A percentile compares a stretch with the other conserved stretches of the same genome.
phyloP scores from a whole-genome alignment of 495 filamentous ascomycete genomes.

The Hapsidospora chrysogenum region DNA sequence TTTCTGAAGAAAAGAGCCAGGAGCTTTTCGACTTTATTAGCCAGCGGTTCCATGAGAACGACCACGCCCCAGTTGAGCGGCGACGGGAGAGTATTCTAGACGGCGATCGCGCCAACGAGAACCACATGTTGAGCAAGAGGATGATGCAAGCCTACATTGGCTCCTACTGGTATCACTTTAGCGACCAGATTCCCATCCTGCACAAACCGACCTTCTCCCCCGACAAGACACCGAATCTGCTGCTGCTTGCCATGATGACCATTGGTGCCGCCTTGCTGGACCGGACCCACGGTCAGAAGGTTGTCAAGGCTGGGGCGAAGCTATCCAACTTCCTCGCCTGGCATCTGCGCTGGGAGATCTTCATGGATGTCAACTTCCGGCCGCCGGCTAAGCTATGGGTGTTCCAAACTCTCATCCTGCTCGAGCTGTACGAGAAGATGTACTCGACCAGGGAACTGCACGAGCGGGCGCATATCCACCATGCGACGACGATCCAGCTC shows the following conservation, averaged over 20 bases:
- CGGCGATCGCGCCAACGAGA: slow-evolving; percentile 52
- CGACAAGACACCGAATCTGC: slow-evolving; percentile 65
- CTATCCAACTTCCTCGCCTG: slow-evolving; percentile 77
- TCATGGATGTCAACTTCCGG: slow-evolving; percentile 79
- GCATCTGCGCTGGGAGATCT: slow-evolving; percentile 85
- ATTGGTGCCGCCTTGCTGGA: slow-evolving; percentile 86
- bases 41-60: slow-evolving; percentile 64
- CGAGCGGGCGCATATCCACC: slow-evolving; percentile 92
- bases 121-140: slow-evolving; percentile 67
- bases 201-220: slow-evolving; percentile 88
- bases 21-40: slow-evolving; percentile 77
- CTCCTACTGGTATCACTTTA: slow-evolving; percentile 90
- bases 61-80: slow-evolving; percentile 53
- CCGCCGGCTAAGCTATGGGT: slow-evolving; percentile 96
- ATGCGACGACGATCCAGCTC: slow-evolving; percentile 85
- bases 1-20: slow-evolving; percentile 78
- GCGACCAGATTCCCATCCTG: slow-evolving; percentile 84
- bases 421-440: slow-evolving; percentile 95
- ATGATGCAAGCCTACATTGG: slow-evolving; percentile 94
- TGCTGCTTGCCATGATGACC: slow-evolving; percentile 85
- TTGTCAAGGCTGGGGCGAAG: slow-evolving; percentile 56
- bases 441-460: slow-evolving; percentile 82
- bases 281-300: slow-evolving; percentile 53
- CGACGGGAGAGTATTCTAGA: slow-evolving; percentile 66
- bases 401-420: slow-evolving; percentile 76